Evolutionary conservation across 495 filamentous ascomycete species (phyloP), one percentile per base, ranked within the genome.

Genomic region (Aspergillus heteromorphus): DNA sequence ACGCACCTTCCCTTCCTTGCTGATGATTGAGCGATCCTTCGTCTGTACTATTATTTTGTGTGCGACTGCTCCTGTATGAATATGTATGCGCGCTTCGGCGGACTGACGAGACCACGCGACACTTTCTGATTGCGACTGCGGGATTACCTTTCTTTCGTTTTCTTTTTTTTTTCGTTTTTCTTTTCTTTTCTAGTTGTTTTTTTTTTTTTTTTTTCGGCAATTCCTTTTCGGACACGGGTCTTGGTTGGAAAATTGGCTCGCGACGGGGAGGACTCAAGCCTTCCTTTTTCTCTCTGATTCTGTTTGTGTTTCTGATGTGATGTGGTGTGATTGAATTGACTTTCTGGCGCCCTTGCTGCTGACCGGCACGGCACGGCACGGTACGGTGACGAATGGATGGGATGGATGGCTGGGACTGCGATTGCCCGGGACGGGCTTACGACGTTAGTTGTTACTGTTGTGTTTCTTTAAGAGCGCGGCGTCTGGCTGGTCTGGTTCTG

Each of bases 31-130:
- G 45, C 29, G 20, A 14, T 8, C 8, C 10, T 52, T 48, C 20
- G 25, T 48, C 40, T 62, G 60, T 63, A 63, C 52, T 58, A 58
- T 51, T 63, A 63, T 60, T 25, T 50, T 50, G 17, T 51, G 19
- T 31, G 18, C 45, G 45, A 41, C 49, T 40, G 41, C 45, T 53
- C 49, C 30, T 63, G 56, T 59, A 60, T 54, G 58, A 60, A 45
- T 60, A 60, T 55, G 49, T 59, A 51, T 51, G 30, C 43, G 40
- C 48, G 52, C 31, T 40, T 34, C 49, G 41, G 27, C 50, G 58
- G 49, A 31, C 45, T 57, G 20, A 57, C 36, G 55, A 57, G 55
- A 57, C 51, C 55, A 57, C 49, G 45, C 55, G 42, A 51, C 17
- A n/a, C 21, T 41, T 19, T 47, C 21, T 23, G 43, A 47, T 29